phyloP scores from a whole-genome alignment of 371 early-diverging fungal species.

The Parasitella parasitica region DNA sequence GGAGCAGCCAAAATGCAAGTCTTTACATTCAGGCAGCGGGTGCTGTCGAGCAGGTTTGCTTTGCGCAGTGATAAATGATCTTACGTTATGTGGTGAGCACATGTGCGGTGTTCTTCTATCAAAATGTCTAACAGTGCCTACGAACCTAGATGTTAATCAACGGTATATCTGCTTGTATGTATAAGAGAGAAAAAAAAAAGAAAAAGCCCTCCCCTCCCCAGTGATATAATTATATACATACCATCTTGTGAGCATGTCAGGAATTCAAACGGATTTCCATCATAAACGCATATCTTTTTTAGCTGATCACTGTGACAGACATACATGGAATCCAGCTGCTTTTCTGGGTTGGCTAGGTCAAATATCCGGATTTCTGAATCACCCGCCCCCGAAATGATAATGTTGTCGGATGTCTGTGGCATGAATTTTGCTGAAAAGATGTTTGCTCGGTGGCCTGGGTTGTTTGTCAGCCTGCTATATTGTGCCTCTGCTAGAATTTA shows the following conservation, averaged over 20 bases:
- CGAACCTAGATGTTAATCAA: too few relatives aligned
- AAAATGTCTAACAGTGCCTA: slow-evolving; percentile 63
- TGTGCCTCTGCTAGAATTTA: not conserved
- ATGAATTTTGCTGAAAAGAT: slow-evolving; percentile 79
- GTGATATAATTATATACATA: slow-evolving; percentile 1
- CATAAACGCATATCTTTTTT: slow-evolving; percentile 51
- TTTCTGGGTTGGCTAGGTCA: slow-evolving; percentile 30
- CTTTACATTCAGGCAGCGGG: slow-evolving; percentile 12
- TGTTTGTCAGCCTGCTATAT: not conserved
- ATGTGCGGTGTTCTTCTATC: slow-evolving; percentile 56
- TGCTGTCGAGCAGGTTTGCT: slow-evolving; percentile 21
- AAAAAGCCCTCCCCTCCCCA: too few relatives aligned
- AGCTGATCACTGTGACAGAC: slow-evolving; percentile 57
- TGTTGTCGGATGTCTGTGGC: slow-evolving; percentile 60
- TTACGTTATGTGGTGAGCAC: slow-evolving; percentile 30
- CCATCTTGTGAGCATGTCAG: slow-evolving; percentile 71
- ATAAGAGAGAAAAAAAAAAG: too few relatives aligned
- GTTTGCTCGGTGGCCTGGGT: slow-evolving; percentile 65
- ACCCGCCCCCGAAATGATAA: slow-evolving; percentile 68
- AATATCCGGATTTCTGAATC: slow-evolving; percentile 69
- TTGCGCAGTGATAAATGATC: slow-evolving; percentile 26
- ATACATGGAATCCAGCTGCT: slow-evolving; percentile 35
- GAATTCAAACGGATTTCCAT: slow-evolving; percentile 54
- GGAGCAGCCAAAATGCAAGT: slow-evolving; percentile 31
- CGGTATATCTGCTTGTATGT: too few relatives aligned